These are phyloP conservation scores for Cicer pinnatifidum DNA, from an alignment of 306 rosid species.

Conservation along the genomic window DNA sequence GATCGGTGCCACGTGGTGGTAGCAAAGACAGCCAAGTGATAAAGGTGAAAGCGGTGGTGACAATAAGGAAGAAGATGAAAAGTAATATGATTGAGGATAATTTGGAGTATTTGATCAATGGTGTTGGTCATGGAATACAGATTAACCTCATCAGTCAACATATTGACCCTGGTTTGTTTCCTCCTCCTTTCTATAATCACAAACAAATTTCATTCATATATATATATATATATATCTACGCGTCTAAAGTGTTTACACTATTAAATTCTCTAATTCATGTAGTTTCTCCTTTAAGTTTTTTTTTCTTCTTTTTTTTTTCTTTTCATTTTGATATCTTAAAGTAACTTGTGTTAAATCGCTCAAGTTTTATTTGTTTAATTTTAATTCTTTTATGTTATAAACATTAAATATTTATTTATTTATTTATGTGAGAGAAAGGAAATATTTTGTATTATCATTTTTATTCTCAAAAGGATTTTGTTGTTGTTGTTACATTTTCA, in stretches of 20 bases:
- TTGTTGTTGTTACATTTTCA: slow-evolving; percentile 38
- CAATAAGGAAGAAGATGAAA: slow-evolving; percentile 80
- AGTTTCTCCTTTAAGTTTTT: too few relatives aligned
- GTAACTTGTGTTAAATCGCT: too few relatives aligned
- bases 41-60: slow-evolving; percentile 65
- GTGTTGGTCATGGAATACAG: slow-evolving; percentile 81
- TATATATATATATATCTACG: too few relatives aligned
- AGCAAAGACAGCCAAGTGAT: slow-evolving; percentile 42
- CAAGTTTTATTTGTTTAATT: too few relatives aligned
- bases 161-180: slow-evolving; percentile 71
- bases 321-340: too few relatives aligned
- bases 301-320: too few relatives aligned
- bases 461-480: not conserved
- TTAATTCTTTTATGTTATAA: too few relatives aligned
- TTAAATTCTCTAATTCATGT: too few relatives aligned
- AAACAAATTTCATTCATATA: too few relatives aligned
- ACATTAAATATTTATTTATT: too few relatives aligned
- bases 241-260: too few relatives aligned
- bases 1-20: slow-evolving; percentile 12
- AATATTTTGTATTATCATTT: not conserved
- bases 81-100: slow-evolving; percentile 68
- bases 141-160: slow-evolving; percentile 76
- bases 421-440: not conserved
- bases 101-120: slow-evolving; percentile 76
- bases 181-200: not conserved